These are phyloP conservation scores for Chalciporus piperatus DNA, from an alignment of 768 basidiomycete genomes.

Conservation along the genomic window DNA sequence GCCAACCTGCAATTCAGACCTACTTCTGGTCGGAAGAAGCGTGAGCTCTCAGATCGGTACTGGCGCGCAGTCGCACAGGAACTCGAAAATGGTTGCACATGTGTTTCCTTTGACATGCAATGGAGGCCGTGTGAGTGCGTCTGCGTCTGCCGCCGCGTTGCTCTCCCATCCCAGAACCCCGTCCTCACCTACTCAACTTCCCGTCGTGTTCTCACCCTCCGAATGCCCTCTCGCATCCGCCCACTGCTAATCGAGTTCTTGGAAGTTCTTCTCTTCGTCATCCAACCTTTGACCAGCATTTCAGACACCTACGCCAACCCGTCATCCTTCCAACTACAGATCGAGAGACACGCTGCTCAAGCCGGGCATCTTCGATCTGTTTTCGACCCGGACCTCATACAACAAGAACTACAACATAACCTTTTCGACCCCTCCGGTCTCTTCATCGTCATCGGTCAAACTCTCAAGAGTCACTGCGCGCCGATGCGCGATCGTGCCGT, in stretches of 20 bases:
- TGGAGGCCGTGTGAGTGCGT: constrained; percentile 53
- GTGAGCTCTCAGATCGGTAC: constrained; percentile 72
- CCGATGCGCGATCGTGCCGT: constrained; percentile 88
- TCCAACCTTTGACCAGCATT: constrained; percentile 70
- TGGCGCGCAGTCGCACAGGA: constrained; percentile 82
- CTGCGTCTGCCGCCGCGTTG: constrained; percentile 52
- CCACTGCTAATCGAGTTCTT: constrained; percentile 72
- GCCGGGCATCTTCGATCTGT: constrained; percentile 66
- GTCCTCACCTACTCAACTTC: constrained; percentile 45
- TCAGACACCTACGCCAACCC: constrained; percentile 61
- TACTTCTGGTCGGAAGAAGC: constrained; percentile 68
- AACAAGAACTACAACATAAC: constrained; percentile 74
- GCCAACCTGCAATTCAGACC: constrained; percentile 80
- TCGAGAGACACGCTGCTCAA: constrained; percentile 60
- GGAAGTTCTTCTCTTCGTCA: constrained; percentile 79
- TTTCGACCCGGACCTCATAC: constrained; percentile 79
- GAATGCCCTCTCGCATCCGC: constrained; percentile 70
- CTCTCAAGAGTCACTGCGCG: constrained; percentile 87
- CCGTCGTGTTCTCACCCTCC: constrained; percentile 51
- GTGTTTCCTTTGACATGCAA: constrained; percentile 66
- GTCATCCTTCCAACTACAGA: constrained; percentile 55
- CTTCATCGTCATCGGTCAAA: constrained; percentile 74
- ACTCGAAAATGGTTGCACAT: constrained; percentile 79
- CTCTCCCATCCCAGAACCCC: constrained; percentile 39
- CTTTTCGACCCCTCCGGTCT: constrained; percentile 78